Evolutionary conservation across 768 basidiomycete species (phyloP).

Genomic region (Pisolithus sp.): DNA sequence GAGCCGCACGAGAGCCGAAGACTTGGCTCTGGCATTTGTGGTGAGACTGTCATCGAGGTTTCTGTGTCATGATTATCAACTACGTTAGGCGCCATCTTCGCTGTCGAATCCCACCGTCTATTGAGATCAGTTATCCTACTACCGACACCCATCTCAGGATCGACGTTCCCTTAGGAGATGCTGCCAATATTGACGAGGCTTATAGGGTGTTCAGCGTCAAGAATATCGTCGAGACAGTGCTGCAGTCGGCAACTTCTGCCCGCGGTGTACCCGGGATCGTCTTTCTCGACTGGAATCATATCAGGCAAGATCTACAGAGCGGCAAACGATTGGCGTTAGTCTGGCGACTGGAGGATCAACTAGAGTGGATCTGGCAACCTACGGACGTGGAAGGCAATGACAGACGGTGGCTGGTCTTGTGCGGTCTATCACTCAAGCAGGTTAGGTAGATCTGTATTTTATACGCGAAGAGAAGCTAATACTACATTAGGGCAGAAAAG

Average conservation of each 20-base stretch:
- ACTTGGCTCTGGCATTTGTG: conserved; percentile 92
- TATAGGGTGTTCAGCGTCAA: conserved; percentile 50
- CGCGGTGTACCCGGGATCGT: conserved; percentile 5
- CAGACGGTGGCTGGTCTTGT: conserved; percentile 69
- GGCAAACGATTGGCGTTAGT: conserved; percentile 66
- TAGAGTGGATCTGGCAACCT: conserved; percentile 88
- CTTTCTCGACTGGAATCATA: conserved; percentile 49
- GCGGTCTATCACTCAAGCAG: conserved; percentile 67
- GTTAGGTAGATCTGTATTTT: conserved; percentile 29
- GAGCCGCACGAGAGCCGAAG: conserved; percentile 68
- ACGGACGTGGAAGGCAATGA: conserved; percentile 53
- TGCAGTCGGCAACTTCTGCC: conserved; percentile 46
- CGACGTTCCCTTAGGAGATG: conserved; percentile 50
- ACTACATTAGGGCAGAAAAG: conserved; percentile 28
- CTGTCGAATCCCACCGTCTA: conserved; percentile 56
- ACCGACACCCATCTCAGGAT: conserved; percentile 65
- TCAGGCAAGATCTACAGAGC: conserved; percentile 44
- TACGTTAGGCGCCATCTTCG: conserved; percentile 60
- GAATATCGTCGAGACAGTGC: conserved; percentile 60
- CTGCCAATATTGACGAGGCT: conserved; percentile 31
- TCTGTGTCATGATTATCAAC: neutral
- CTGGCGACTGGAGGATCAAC: conserved; percentile 65
- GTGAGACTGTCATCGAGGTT: conserved; percentile 30
- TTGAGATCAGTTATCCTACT: conserved; percentile 68
- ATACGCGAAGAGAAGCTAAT: conserved; percentile 9